Conservation (phyloP, 2,329 filamentous ascomycete species). For the Aplosporella prunicola region DNA sequence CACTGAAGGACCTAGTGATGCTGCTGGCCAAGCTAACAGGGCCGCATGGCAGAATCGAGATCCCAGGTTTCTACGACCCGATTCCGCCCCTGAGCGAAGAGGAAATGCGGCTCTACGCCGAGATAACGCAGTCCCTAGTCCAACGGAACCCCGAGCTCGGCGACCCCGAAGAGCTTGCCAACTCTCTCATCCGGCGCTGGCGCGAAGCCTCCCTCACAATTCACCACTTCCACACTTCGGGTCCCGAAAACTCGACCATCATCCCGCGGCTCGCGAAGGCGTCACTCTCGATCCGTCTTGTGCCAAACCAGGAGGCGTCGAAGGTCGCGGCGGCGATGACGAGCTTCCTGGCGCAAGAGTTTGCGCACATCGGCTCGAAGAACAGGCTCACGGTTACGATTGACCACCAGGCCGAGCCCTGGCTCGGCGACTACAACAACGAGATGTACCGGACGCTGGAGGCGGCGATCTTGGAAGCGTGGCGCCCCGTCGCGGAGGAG, state of each 20-base stretch:
- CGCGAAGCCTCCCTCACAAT: conserved; percentile 90
- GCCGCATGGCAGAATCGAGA: conserved; percentile 66
- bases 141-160: conserved; percentile 58
- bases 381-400: conserved; percentile 76
- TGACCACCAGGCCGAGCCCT: conserved; percentile 89
- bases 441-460: conserved; percentile 86
- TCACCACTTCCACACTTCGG: conserved; percentile 85
- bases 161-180: conserved; percentile 61
- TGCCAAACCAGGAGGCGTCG: conserved; percentile 83
- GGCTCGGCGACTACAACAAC: conserved; percentile 86
- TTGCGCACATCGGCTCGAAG: conserved; percentile 63
- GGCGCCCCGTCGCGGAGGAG: conserved; percentile 52
- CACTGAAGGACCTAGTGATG: conserved; percentile 80
- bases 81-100: conserved; percentile 65
- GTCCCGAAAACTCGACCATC: conserved; percentile 76
- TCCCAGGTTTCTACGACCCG: conserved; percentile 81
- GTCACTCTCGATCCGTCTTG: conserved; percentile 79
- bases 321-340: conserved; percentile 61
- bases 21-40: conserved; percentile 77
- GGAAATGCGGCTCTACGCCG: conserved; percentile 72
- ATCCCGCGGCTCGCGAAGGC: conserved; percentile 86
- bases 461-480: conserved; percentile 72
- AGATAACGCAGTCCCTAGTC: conserved; percentile 70
- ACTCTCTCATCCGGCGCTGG: conserved; percentile 87
- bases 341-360: conserved; percentile 60